phyloP scores from a whole-genome alignment of 2,329 filamentous ascomycete genomes.

The Mariannaea sp. region DNA sequence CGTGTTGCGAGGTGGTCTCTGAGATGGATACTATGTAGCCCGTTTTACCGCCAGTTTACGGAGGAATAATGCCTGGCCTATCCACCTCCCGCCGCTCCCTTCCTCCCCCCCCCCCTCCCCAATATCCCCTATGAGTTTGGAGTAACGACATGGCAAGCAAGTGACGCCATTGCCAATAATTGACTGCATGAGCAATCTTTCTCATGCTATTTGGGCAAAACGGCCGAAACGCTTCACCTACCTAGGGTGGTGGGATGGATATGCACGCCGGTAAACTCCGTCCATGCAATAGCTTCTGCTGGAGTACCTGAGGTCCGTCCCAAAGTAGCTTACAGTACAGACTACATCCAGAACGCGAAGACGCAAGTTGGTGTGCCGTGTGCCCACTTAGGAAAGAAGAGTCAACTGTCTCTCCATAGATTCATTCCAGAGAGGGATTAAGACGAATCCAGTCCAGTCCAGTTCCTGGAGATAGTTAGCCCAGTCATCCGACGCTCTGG shows the following conservation, averaged over 20 bases:
- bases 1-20: not conserved
- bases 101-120: too few relatives aligned
- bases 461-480: constrained; percentile 20
- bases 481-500: constrained; percentile 26
- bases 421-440: constrained; percentile 1
- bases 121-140: not conserved
- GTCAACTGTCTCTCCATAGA: not conserved
- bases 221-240: constrained; percentile 6
- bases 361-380: not conserved
- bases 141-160: not conserved
- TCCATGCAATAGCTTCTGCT: too few relatives aligned
- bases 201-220: constrained; percentile 7
- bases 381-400: not conserved
- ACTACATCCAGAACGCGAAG: constrained; percentile 3
- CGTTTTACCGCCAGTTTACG: not conserved
- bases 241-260: constrained; percentile 25
- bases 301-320: too few relatives aligned
- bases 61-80: not conserved
- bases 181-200: constrained; percentile 3
- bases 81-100: not conserved
- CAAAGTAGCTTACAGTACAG: too few relatives aligned
- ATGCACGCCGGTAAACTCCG: too few relatives aligned
- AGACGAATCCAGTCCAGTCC: constrained; percentile 7
- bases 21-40: not conserved
- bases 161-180: not conserved